Percentiles rank a stretch among this genome's conserved stretches.
Evolutionary conservation across 2,329 filamentous ascomycete genomes (phyloP).

Genomic region (Cladosporium halotolerans): DNA sequence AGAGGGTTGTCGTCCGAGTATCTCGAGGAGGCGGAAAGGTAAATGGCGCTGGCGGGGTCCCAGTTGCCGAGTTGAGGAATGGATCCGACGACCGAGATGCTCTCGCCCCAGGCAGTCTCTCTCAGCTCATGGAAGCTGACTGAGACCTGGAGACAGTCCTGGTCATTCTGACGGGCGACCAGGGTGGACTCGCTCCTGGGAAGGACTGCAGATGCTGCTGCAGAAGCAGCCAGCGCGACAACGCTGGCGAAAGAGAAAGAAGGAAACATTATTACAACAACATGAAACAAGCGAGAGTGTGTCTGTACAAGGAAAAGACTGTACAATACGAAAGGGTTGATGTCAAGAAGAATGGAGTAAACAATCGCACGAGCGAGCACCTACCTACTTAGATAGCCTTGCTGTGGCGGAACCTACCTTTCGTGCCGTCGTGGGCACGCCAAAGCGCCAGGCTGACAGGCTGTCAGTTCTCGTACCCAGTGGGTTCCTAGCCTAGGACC

Average conservation of each 20-base stretch:
- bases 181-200: constrained; percentile 4
- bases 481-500: constrained; percentile 1
- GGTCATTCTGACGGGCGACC: constrained; percentile 7
- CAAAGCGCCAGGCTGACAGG: constrained; percentile 7
- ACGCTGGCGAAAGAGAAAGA: constrained; percentile 11
- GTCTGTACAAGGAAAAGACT: constrained; percentile 1
- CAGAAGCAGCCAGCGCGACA: constrained; percentile 8
- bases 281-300: constrained; percentile 5
- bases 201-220: constrained; percentile 7
- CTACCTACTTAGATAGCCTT: constrained; percentile 1
- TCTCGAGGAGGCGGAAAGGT: constrained; percentile 48
- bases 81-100: constrained; percentile 59
- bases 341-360: neutral
- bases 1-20: constrained; percentile 57
- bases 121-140: constrained; percentile 12
- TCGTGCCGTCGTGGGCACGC: neutral
- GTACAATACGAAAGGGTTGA: constrained; percentile 3
- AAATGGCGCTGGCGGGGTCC: constrained; percentile 48
- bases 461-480: constrained; percentile 3
- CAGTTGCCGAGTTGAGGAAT: constrained; percentile 55
- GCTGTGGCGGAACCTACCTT: neutral
- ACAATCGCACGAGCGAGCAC: neutral
- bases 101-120: constrained; percentile 45
- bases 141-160: constrained; percentile 11
- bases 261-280: constrained; percentile 8